Percentiles rank a stretch among this genome's conserved stretches.
Conservation (phyloP, 306 rosid species). For the Cyclanthera cordifolia region DNA sequence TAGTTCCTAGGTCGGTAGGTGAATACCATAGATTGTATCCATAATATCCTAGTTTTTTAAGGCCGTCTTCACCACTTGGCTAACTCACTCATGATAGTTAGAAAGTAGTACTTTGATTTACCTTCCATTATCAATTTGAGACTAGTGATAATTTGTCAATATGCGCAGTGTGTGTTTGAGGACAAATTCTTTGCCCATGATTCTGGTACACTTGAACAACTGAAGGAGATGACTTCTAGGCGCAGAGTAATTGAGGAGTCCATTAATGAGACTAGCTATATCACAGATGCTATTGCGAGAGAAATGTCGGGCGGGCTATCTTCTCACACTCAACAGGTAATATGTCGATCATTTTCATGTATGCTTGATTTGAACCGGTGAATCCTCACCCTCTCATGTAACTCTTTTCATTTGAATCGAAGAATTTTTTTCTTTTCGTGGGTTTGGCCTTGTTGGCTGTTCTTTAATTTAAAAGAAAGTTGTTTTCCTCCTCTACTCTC, state of each 20-base stretch:
- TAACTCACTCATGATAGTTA: no score
- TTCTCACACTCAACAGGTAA: slow-evolving; percentile 58
- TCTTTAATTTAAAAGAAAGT: background rate
- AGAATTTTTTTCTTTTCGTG: background rate
- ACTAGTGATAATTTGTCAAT: slow-evolving; percentile 16
- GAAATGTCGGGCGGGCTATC: slow-evolving; percentile 71
- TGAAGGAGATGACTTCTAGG: slow-evolving; percentile 65
- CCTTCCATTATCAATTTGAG: background rate
- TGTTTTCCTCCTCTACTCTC: background rate
- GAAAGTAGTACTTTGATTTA: no score
- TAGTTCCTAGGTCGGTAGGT: no score
- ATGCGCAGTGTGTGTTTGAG: slow-evolving; percentile 57
- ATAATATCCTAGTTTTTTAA: no score
- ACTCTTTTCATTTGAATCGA: background rate
- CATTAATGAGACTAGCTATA: slow-evolving; percentile 42
- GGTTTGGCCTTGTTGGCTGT: no score
- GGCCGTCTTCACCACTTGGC: no score
- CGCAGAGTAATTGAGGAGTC: slow-evolving; percentile 61
- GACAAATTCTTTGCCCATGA: slow-evolving; percentile 39
- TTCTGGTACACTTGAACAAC: slow-evolving; percentile 62
- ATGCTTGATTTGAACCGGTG: background rate
- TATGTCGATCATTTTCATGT: background rate
- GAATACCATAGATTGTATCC: no score
- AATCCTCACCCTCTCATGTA: background rate
- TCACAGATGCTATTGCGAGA: slow-evolving; percentile 62